phyloP scores from a whole-genome alignment of 1,139 yeast species.

The Kodamaea anthophila region DNA sequence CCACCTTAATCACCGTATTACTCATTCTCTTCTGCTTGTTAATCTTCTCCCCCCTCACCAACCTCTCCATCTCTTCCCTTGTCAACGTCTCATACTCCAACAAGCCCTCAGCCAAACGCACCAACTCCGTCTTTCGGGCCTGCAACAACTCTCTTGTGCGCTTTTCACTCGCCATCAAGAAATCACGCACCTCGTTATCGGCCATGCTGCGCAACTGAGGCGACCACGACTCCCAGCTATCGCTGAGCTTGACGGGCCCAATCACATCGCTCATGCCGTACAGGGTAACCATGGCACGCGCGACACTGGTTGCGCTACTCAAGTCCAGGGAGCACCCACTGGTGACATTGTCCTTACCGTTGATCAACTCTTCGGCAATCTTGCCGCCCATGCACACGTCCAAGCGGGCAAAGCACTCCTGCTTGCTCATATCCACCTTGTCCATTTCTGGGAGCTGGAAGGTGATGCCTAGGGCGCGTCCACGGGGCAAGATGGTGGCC shows the following conservation, averaged over 20 bases:
- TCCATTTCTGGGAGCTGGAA: slow-evolving; percentile 98
- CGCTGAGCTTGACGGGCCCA: slow-evolving; percentile 85
- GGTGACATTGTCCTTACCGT: slow-evolving; percentile 89
- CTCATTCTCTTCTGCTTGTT: slow-evolving; percentile 62
- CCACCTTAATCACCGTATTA: slow-evolving; percentile 65
- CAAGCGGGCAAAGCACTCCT: slow-evolving; percentile 82
- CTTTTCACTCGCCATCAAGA: slow-evolving; percentile 67
- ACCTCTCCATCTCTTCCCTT: slow-evolving; percentile 81
- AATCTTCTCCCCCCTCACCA: slow-evolving; percentile 72
- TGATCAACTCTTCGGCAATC: slow-evolving; percentile 89
- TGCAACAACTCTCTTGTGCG: slow-evolving; percentile 68
- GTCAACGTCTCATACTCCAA: slow-evolving; percentile 93
- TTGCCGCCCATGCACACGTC: slow-evolving; percentile 99
- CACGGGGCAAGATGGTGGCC: slow-evolving; percentile 95
- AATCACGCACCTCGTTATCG: slow-evolving; percentile 80
- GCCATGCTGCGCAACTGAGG: slow-evolving; percentile 82
- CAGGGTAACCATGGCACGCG: slow-evolving; percentile 93
- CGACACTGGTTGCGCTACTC: slow-evolving; percentile 83
- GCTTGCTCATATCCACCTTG: slow-evolving; percentile 86
- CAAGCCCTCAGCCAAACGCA: slow-evolving; percentile 86
- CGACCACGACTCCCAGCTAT: slow-evolving; percentile 94
- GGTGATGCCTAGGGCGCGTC: slow-evolving; percentile 92
- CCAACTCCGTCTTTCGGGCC: slow-evolving; percentile 63
- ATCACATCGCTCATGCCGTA: slow-evolving; percentile 94
- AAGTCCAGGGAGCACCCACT: slow-evolving; percentile 92